These are phyloP conservation scores for Penicillium occitanis DNA, from an alignment of 2,329 filamentous ascomycete species.

Conservation along the genomic window DNA sequence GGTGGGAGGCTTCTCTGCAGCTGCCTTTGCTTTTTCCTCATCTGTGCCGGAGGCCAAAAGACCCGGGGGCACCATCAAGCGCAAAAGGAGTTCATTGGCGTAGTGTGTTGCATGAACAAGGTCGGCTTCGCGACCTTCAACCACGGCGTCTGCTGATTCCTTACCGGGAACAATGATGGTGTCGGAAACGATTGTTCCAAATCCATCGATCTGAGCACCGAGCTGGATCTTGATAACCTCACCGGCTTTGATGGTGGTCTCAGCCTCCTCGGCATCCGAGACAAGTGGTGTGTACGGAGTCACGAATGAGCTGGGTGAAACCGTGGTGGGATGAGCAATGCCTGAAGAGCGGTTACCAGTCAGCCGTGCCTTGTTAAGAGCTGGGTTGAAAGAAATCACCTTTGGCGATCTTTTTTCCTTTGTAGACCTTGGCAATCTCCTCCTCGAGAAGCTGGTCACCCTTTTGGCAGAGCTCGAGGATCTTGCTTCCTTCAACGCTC, in stretches of 20 bases:
- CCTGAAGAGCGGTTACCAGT: conserved; percentile 50
- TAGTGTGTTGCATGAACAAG: conserved; percentile 89
- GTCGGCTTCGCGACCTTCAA: conserved; percentile 79
- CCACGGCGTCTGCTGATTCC: conserved; percentile 60
- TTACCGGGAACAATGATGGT: conserved; percentile 72
- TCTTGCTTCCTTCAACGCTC: conserved; percentile 83
- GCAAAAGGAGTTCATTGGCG: conserved; percentile 89
- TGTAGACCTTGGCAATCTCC: conserved; percentile 93
- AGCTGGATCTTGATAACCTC: conserved; percentile 97
- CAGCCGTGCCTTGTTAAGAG: background rate
- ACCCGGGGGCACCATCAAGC: conserved; percentile 88
- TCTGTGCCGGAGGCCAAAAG: conserved; percentile 78
- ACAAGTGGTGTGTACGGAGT: conserved; percentile 94
- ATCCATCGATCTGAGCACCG: conserved; percentile 97
- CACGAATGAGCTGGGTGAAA: conserved; percentile 90
- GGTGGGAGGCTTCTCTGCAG: conserved; percentile 75
- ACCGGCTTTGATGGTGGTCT: conserved; percentile 72
- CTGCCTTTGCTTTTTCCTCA: conserved; percentile 92
- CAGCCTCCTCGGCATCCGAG: conserved; percentile 82
- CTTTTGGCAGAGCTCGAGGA: conserved; percentile 90
- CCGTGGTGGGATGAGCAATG: conserved; percentile 88
- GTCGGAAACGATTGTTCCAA: conserved; percentile 94
- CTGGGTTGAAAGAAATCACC: conserved; percentile 53
- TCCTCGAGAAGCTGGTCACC: conserved; percentile 94
- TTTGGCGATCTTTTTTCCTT: conserved; percentile 95